These are phyloP conservation scores for Tolypocladium pustulatum DNA, from an alignment of 2,329 filamentous ascomycete species.

Conservation along the genomic window DNA sequence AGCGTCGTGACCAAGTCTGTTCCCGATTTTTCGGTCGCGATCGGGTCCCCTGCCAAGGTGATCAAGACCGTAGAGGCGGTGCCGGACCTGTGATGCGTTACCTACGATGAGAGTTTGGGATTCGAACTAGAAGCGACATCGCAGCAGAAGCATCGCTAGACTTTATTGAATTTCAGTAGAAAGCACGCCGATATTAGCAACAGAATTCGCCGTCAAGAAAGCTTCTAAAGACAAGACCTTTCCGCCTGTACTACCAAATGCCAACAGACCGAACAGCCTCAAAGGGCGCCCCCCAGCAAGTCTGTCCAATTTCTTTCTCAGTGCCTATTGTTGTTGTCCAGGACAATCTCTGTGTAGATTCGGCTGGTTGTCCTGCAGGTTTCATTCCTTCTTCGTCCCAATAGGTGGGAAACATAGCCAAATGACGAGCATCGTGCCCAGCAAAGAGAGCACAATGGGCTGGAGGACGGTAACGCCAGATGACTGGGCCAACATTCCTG, in stretches of 20 bases:
- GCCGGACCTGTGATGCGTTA: conserved; percentile 12
- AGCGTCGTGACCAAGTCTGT: conserved; percentile 39
- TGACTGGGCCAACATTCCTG: conserved; percentile 53
- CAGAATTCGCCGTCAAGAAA: background rate
- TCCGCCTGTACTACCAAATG: background rate
- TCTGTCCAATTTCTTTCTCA: background rate
- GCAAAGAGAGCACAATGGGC: conserved; percentile 41
- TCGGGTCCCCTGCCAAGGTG: conserved; percentile 37
- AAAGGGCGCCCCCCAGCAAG: background rate
- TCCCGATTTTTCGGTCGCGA: conserved; percentile 35
- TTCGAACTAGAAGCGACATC: background rate
- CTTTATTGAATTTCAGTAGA: background rate
- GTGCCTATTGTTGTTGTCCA: background rate
- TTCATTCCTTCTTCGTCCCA: conserved; percentile 26
- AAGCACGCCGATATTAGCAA: background rate
- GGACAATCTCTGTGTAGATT: no score
- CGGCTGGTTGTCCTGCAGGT: no score
- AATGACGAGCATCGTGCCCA: conserved; percentile 30
- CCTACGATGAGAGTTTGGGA: rapidly evolving
- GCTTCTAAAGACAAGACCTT: background rate
- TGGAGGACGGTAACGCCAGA: conserved; percentile 46
- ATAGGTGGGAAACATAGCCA: conserved; percentile 37
- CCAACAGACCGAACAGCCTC: background rate
- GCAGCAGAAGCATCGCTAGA: background rate
- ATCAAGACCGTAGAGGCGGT: conserved; percentile 33